Conservation (phyloP, 345 rosid genomes). For the Xanthoceras sorbifolium region DNA sequence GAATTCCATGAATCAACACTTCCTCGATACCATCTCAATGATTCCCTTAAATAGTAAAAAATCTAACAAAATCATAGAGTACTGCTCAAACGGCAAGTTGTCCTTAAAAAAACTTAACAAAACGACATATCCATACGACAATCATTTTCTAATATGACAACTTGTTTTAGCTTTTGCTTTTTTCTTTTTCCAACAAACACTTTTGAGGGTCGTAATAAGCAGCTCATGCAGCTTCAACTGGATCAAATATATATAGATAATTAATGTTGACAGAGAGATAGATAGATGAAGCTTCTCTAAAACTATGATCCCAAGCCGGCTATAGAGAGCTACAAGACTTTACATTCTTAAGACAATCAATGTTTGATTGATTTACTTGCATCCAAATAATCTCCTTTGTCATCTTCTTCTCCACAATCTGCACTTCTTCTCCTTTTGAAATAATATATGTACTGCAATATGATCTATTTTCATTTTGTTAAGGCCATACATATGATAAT, state of each 20-base stretch:
- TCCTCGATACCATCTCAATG: no score
- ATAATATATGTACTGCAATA: slow-evolving; percentile 83
- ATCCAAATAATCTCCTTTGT: slow-evolving; percentile 43
- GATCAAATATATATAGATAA: background rate
- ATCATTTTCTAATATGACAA: no score
- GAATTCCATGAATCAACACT: background rate
- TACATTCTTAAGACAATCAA: slow-evolving; percentile 13
- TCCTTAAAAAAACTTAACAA: no score
- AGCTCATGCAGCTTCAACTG: background rate
- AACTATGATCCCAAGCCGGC: background rate
- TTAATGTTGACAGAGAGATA: background rate
- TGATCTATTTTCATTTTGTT: slow-evolving; percentile 53
- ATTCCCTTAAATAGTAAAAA: no score
- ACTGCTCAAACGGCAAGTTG: background rate
- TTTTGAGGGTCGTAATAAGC: background rate
- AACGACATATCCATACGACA: no score
- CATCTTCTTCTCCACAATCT: slow-evolving; percentile 29
- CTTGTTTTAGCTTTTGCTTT: background rate
- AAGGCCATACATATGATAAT: slow-evolving; percentile 24
- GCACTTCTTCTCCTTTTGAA: slow-evolving; percentile 22
- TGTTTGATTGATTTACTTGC: slow-evolving; percentile 38
- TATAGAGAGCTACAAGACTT: background rate
- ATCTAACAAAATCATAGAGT: no score
- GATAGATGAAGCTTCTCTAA: background rate
- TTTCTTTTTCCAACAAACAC: background rate